Evolutionary conservation across 2,329 filamentous ascomycete genomes (phyloP).

Genomic region (Colletotrichum echinochloae): DNA sequence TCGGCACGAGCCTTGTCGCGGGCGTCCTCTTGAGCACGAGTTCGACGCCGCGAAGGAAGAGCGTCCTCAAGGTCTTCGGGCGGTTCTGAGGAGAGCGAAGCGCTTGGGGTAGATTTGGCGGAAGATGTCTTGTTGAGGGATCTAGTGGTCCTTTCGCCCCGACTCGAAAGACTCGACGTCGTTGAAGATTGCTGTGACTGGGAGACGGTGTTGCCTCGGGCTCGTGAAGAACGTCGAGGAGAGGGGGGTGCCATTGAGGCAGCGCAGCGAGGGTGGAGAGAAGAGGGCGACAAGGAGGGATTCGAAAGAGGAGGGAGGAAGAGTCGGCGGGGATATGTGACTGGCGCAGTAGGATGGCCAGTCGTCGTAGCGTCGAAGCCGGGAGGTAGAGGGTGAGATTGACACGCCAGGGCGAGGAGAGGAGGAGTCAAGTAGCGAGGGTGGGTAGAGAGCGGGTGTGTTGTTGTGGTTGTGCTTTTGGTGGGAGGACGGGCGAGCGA

Average conservation of each 20-base stretch:
- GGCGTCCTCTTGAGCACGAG: conserved; percentile 77
- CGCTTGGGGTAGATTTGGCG: conserved; percentile 80
- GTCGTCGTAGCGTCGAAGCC: conserved; percentile 44
- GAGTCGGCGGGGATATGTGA: conserved; percentile 47
- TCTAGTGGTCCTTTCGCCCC: conserved; percentile 79
- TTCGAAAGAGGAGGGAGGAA: conserved; percentile 48
- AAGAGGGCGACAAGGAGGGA: conserved; percentile 39
- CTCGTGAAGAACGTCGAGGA: conserved; percentile 91
- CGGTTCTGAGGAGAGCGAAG: conserved; percentile 77
- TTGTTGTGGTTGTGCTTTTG: conserved; percentile 40
- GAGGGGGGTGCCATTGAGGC: conserved; percentile 71
- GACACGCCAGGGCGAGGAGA: conserved; percentile 42
- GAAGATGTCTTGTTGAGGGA: conserved; percentile 79
- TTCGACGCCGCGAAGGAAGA: conserved; percentile 80
- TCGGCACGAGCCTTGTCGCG: conserved; percentile 60
- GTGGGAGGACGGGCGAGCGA: conserved; percentile 33
- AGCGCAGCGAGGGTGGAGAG: conserved; percentile 34
- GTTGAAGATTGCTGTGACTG: conserved; percentile 82
- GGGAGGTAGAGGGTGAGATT: conserved; percentile 47
- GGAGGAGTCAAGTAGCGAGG: conserved; percentile 41
- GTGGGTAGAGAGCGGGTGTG: conserved; percentile 37
- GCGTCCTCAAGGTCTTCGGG: conserved; percentile 77
- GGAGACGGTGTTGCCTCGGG: conserved; percentile 81
- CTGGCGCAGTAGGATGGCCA: conserved; percentile 49
- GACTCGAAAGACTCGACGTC: conserved; percentile 81